phyloP scores from a whole-genome alignment of 257 asterid species.

The Leonotis leonurus region DNA sequence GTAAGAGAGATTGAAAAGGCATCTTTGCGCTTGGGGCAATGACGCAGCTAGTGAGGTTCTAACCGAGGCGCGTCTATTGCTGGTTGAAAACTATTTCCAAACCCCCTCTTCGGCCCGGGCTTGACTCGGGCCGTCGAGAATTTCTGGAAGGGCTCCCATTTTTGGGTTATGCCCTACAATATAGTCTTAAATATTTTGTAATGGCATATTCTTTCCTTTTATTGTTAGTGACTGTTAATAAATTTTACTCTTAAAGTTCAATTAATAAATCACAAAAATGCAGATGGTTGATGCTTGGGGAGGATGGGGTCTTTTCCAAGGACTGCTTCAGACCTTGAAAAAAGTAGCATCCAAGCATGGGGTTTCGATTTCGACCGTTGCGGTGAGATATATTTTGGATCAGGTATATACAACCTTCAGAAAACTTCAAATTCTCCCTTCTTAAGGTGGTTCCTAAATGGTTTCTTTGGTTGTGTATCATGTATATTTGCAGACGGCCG shows the following conservation, averaged over 20 bases:
- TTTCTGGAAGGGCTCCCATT: constrained; percentile 10
- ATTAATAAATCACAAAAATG: no score
- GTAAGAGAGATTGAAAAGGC: neutral
- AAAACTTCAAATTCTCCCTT: neutral
- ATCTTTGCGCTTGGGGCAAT: constrained; percentile 6
- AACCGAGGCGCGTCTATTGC: constrained; percentile 6
- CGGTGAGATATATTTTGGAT: constrained; percentile 74
- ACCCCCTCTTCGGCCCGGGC: neutral
- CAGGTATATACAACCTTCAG: constrained; percentile 43
- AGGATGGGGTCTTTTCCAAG: constrained; percentile 92
- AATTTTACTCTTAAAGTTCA: no score
- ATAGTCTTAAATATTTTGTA: neutral
- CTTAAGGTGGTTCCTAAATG: neutral
- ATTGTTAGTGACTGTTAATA: no score
- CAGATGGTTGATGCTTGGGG: constrained; percentile 99
- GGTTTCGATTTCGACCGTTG: constrained; percentile 82
- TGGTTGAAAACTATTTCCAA: constrained; percentile 7
- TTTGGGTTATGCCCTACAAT: neutral
- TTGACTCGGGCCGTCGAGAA: constrained; percentile 1
- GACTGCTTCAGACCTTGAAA: constrained; percentile 61
- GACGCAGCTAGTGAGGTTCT: constrained; percentile 2
- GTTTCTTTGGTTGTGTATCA: neutral
- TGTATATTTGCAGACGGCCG: constrained; percentile 56
- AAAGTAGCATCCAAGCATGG: constrained; percentile 63
- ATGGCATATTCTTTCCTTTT: no score